A percentile compares a stretch with the other conserved stretches of the same genome.
phyloP scores from a whole-genome alignment of 768 basidiomycete species.

The Heimioporus sp. region DNA sequence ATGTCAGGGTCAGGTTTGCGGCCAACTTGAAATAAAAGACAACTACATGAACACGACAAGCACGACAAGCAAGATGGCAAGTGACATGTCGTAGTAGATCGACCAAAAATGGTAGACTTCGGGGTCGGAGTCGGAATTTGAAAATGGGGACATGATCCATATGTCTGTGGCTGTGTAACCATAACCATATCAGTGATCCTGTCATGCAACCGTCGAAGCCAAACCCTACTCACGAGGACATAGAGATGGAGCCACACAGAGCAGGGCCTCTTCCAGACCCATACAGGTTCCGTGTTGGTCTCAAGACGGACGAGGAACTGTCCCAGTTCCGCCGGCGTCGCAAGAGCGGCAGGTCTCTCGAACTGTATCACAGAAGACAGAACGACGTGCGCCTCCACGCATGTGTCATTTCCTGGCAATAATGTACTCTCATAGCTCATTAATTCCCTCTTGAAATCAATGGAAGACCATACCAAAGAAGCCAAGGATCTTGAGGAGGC shows the following conservation, averaged over 20 bases:
- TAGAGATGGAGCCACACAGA: conserved; percentile 41
- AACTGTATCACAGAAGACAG: conserved; percentile 65
- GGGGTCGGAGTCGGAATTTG: too few relatives aligned
- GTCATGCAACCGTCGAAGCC: neutral
- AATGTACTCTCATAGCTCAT: conserved; percentile 62
- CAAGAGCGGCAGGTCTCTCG: conserved; percentile 61
- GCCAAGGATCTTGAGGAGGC: conserved; percentile 68
- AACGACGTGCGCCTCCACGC: conserved; percentile 55
- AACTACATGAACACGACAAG: conserved; percentile 49
- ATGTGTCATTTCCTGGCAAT: neutral
- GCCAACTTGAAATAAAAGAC: neutral
- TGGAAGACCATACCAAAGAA: conserved; percentile 86
- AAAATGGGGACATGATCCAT: too few relatives aligned
- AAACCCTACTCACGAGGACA: conserved; percentile 9
- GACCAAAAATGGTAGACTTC: too few relatives aligned
- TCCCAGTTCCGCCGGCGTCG: conserved; percentile 54
- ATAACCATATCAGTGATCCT: too few relatives aligned
- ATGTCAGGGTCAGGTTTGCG: neutral
- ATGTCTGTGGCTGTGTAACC: too few relatives aligned
- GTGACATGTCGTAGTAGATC: conserved; percentile 13
- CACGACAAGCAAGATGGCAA: conserved; percentile 43
- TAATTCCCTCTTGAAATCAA: conserved; percentile 79
- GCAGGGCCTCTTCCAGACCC: conserved; percentile 51
- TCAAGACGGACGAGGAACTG: conserved; percentile 64
- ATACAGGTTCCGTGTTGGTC: conserved; percentile 58